phyloP scores from a whole-genome alignment of 257 asterid species.

The Lycium barbarum region DNA sequence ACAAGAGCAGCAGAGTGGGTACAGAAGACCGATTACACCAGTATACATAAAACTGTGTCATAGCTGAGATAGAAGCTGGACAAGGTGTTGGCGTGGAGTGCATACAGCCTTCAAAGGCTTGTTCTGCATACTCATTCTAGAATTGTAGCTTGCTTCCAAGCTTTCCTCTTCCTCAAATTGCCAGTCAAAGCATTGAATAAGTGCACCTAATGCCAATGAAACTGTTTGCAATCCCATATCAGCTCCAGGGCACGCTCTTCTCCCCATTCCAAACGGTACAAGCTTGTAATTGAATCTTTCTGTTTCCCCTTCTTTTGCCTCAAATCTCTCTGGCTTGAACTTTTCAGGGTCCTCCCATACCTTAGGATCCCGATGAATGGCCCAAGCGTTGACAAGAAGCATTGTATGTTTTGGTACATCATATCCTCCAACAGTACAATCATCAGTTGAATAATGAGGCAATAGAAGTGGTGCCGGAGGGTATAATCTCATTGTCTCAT shows the following conservation, averaged over 20 bases:
- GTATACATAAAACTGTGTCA: slow-evolving; percentile 3
- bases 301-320: slow-evolving; percentile 35
- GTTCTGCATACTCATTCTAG: slow-evolving; percentile 35
- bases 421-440: slow-evolving; percentile 51
- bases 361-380: slow-evolving; percentile 62
- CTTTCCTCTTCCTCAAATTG: slow-evolving; percentile 33
- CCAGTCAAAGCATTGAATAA: slow-evolving; percentile 66
- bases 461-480: slow-evolving; percentile 59
- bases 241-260: slow-evolving; percentile 45
- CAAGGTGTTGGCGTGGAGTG: slow-evolving; percentile 37
- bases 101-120: slow-evolving; percentile 55
- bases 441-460: slow-evolving; percentile 53
- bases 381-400: slow-evolving; percentile 58
- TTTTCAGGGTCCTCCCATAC: slow-evolving; percentile 27
- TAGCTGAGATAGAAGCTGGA: slow-evolving; percentile 41
- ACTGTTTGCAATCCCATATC: slow-evolving; percentile 51
- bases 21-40: background rate
- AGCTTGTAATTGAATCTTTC: slow-evolving; percentile 43
- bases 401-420: slow-evolving; percentile 47
- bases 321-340: slow-evolving; percentile 58
- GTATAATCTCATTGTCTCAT: slow-evolving; percentile 57
- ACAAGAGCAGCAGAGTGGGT: background rate
- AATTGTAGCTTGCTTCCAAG: slow-evolving; percentile 35
- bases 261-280: slow-evolving; percentile 52
- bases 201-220: slow-evolving; percentile 53